A percentile compares a stretch with the other conserved stretches of the same genome.
These are phyloP conservation scores for Komagataella mondaviorum DNA, from an alignment of 805 yeast species.

Conservation along the genomic window DNA sequence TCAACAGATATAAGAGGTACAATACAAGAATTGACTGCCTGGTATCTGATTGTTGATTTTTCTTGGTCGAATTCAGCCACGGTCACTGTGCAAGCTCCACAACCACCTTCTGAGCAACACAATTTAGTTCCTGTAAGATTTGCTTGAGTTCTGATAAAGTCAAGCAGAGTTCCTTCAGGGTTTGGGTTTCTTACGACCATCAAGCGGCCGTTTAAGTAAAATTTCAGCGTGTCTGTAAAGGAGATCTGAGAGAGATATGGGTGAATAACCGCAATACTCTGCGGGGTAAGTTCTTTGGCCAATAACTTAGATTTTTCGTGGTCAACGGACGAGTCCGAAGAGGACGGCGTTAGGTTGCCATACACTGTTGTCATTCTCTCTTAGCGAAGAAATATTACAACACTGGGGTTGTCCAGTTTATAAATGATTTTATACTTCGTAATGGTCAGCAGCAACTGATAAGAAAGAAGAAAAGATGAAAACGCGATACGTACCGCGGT, in stretches of 20 bases:
- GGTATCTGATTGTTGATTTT: slow-evolving; percentile 15
- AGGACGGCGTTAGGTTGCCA: neutral
- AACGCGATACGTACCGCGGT: neutral
- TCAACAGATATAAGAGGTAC: slow-evolving; percentile 30
- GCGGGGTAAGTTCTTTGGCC: neutral
- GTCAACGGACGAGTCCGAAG: neutral
- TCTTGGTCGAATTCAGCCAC: slow-evolving; percentile 19
- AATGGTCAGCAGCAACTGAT: neutral
- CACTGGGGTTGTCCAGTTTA: neutral
- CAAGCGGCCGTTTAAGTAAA: slow-evolving; percentile 26
- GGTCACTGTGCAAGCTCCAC: slow-evolving; percentile 36
- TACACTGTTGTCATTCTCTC: neutral
- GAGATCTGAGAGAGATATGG: slow-evolving; percentile 12
- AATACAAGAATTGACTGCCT: slow-evolving; percentile 32
- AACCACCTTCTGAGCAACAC: slow-evolving; percentile 37
- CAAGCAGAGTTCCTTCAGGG: slow-evolving; percentile 28
- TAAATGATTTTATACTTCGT: neutral
- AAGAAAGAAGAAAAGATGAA: neutral
- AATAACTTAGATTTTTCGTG: neutral
- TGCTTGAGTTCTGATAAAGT: slow-evolving; percentile 23
- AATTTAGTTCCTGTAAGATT: slow-evolving; percentile 30
- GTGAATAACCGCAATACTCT: slow-evolving; percentile 10
- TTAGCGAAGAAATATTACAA: neutral
- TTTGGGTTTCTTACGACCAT: slow-evolving; percentile 22
- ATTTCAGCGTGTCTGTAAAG: slow-evolving; percentile 14